A percentile compares a stretch with the other conserved stretches of the same genome.
phyloP scores from a whole-genome alignment of 1,284 basidiomycete genomes.

The Cutaneotrichosporon cavernicola region DNA sequence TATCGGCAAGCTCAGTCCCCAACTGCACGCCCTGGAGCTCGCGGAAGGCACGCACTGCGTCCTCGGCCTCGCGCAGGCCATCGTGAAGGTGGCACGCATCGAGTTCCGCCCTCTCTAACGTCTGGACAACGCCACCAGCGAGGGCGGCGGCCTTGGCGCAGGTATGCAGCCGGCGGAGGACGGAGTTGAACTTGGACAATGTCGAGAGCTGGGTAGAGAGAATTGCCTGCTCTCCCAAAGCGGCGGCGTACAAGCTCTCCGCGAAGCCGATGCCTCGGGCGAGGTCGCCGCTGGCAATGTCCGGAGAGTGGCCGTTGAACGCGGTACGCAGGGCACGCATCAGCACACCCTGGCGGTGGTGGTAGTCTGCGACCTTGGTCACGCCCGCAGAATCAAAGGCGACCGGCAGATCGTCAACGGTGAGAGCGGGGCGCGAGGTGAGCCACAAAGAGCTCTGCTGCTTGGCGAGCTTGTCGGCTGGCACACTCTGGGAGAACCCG shows the following conservation, averaged over 20 bases:
- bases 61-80: conserved; percentile 37
- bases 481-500: conserved; percentile 72
- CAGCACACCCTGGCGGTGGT: conserved; percentile 66
- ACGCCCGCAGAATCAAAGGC: conserved; percentile 27
- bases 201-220: conserved; percentile 17
- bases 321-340: conserved; percentile 69
- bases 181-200: conserved; percentile 15
- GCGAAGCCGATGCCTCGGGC: conserved; percentile 74
- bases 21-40: conserved; percentile 37
- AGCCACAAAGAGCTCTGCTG: conserved; percentile 69
- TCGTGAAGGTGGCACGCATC: conserved; percentile 30
- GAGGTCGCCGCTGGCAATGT: conserved; percentile 80
- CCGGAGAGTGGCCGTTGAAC: conserved; percentile 70
- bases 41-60: conserved; percentile 37
- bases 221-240: conserved; percentile 56
- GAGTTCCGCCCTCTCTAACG: conserved; percentile 27
- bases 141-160: conserved; percentile 29
- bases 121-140: conserved; percentile 28
- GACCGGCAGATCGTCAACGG: conserved; percentile 22
- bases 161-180: conserved; percentile 25
- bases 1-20: conserved; percentile 27
- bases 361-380: conserved; percentile 63
- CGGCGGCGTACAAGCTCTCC: conserved; percentile 72
- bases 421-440: conserved; percentile 54
- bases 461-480: conserved; percentile 66